Percentiles rank a stretch among this genome's conserved stretches.
These are phyloP conservation scores for Tylopilus subfusipes DNA, from an alignment of 768 basidiomycete species.

Conservation along the genomic window DNA sequence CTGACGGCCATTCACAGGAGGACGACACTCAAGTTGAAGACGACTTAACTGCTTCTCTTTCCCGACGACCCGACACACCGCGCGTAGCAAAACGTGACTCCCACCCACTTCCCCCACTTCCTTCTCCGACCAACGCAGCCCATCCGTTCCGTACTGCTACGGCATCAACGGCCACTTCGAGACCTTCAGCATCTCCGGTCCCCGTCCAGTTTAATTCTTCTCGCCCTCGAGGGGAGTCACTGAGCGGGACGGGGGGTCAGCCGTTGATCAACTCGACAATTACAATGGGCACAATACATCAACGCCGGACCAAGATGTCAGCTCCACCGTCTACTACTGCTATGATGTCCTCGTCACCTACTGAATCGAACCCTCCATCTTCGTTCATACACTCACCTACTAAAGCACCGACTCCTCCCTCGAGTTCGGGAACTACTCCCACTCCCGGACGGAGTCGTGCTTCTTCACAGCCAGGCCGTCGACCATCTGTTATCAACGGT, in stretches of 20 bases:
- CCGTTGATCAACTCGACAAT: conserved; percentile 58
- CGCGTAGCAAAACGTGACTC: conserved; percentile 47
- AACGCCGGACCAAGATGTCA: conserved; percentile 64
- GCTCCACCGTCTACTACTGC: conserved; percentile 45
- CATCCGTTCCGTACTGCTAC: conserved; percentile 30
- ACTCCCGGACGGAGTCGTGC: conserved; percentile 56
- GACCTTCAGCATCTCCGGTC: conserved; percentile 50
- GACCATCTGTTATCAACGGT: conserved; percentile 56
- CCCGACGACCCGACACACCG: conserved; percentile 39
- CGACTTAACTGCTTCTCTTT: conserved; percentile 30
- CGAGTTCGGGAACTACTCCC: conserved; percentile 35
- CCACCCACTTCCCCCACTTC: conserved; percentile 67
- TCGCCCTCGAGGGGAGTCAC: conserved; percentile 55
- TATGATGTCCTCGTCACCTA: conserved; percentile 31
- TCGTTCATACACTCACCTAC: conserved; percentile 31
- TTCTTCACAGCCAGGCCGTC: conserved; percentile 72
- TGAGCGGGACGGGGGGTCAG: conserved; percentile 35
- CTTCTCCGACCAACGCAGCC: conserved; percentile 40
- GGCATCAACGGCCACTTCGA: conserved; percentile 16
- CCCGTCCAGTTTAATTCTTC: conserved; percentile 39
- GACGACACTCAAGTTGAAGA: conserved; percentile 29
- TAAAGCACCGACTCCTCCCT: conserved; percentile 38
- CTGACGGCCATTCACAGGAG: conserved; percentile 33
- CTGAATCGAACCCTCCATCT: conserved; percentile 37
- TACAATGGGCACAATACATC: conserved; percentile 61